Base-by-base conservation (phyloP, 768 basidiomycete genomes). In the Dictyophora rubrovolvata region DNA sequence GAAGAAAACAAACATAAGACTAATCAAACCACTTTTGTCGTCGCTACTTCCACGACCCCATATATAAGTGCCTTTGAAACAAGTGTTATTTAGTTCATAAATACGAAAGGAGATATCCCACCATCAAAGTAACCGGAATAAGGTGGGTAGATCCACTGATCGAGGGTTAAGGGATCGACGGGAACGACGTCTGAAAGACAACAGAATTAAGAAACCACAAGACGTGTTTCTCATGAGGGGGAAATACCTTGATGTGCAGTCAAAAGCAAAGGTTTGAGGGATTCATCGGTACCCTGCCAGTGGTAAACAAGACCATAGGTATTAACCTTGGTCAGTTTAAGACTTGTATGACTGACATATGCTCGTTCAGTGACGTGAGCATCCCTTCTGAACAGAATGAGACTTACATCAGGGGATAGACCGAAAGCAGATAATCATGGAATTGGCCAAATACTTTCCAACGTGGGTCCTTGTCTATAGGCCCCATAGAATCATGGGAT, bases 1-100 rank as follows among this genome's bases (percentile, higher is more conserved):
- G 14, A 17, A 55, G 12, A 7, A 48, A 14, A 36, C 70, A 60
- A 64, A 85, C 86, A 86, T 72, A 65, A 80, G 80, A n/a, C 79
- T 79, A 57, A 87, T 81, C 50, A 87, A 66, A n/a, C 81, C 83
- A 52, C 78, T 80, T 73, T 93, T 93, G 71, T 89, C 86, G 65
- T 92, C 89, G 2, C 73, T 74, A 52, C 79, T 77, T 36, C 89
- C 89, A 9, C 89, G 76, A 7, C 89, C 89, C 87, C 87, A 90
- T 17, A 92, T 75, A 60, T 75, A 78, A 54, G 79, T 71, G n/a
- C 78, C 79, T 73, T 57, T 56, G 16, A 56, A 42, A 42, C n/a
- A n/a, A 12, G 42, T 42, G 14, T 54, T 22, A 60, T 48, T 63
- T 60, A 50, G 42, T 55, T 22, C 11, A 42, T 21, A 52, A 14